phyloP scores from a whole-genome alignment of 2,329 filamentous ascomycete genomes.

The Pseudocercospora eumusae region DNA sequence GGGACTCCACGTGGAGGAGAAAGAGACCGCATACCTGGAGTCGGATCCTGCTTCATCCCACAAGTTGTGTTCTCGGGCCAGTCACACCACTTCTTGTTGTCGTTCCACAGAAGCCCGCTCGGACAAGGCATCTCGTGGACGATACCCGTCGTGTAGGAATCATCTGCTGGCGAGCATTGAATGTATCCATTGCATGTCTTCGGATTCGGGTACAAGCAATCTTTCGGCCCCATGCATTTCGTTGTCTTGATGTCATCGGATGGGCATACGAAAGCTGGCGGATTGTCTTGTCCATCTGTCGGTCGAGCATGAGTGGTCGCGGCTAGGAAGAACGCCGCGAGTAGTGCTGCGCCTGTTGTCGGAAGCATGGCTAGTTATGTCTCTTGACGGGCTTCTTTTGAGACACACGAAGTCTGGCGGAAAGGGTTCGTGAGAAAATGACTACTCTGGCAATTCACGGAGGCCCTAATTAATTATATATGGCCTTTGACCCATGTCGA shows the following conservation, averaged over 20 bases:
- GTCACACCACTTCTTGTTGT: conserved; percentile 16
- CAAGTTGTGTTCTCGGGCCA: conserved; percentile 9
- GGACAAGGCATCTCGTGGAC: conserved; percentile 14
- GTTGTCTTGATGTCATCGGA: conserved; percentile 14
- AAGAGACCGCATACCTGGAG: not conserved
- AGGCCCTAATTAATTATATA: too few relatives aligned
- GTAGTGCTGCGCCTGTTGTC: not conserved
- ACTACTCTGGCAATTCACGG: too few relatives aligned
- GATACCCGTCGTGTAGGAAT: conserved; percentile 10
- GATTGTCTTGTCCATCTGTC: not conserved
- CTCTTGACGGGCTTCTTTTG: too few relatives aligned
- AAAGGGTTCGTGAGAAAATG: too few relatives aligned
- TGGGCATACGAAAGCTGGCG: conserved; percentile 11
- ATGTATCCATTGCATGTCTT: conserved; percentile 18
- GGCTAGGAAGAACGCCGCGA: not conserved
- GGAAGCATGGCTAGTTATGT: not conserved
- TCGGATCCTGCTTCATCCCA: not conserved
- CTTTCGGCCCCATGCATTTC: conserved; percentile 11
- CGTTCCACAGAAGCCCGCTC: conserved; percentile 13
- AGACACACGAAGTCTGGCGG: too few relatives aligned
- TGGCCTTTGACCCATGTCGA: not conserved
- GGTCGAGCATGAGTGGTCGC: not conserved
- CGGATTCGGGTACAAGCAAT: conserved; percentile 14
- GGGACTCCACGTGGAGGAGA: not conserved
- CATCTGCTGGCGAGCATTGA: conserved; percentile 15